Percentiles rank a stretch among this genome's conserved stretches.
Conservation (phyloP, 2,329 filamentous ascomycete genomes). For the Penicillium expansum region DNA sequence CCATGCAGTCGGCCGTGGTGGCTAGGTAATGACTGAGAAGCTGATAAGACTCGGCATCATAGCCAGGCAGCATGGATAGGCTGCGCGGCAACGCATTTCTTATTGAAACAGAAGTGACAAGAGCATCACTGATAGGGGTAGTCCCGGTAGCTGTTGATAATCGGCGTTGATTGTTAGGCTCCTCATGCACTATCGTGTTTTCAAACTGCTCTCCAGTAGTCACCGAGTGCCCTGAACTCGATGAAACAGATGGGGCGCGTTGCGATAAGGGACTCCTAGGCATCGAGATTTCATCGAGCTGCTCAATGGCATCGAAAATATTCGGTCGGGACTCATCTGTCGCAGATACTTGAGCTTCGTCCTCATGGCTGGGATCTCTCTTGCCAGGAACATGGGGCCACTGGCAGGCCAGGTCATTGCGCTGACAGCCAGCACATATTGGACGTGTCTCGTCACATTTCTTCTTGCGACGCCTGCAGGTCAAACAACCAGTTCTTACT, state of each 20-base stretch:
- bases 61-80: slow-evolving; percentile 31
- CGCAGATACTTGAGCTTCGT: neutral
- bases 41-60: slow-evolving; percentile 32
- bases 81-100: slow-evolving; percentile 24
- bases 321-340: slow-evolving; percentile 6
- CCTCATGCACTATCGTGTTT: neutral
- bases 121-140: neutral
- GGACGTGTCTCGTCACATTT: slow-evolving; percentile 37
- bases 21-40: slow-evolving; percentile 48
- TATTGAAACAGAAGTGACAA: slow-evolving; percentile 7
- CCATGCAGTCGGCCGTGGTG: slow-evolving; percentile 49
- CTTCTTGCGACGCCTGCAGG: slow-evolving; percentile 34
- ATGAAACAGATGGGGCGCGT: slow-evolving; percentile 19
- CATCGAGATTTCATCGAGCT: slow-evolving; percentile 2
- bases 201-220: slow-evolving; percentile 2
- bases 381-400: slow-evolving; percentile 26
- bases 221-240: slow-evolving; percentile 12
- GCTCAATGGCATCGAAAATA: slow-evolving; percentile 6
- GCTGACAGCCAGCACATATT: slow-evolving; percentile 32
- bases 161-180: neutral
- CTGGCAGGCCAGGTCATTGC: slow-evolving; percentile 29
- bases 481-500: slow-evolving; percentile 34
- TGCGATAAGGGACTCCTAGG: slow-evolving; percentile 10
- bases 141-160: neutral
- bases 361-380: slow-evolving; percentile 6